A percentile compares a stretch with the other conserved stretches of the same genome.
These are phyloP conservation scores for Phytophthora pluvialis DNA, from an alignment of 352 stramenopile genomes.

Conservation along the genomic window DNA sequence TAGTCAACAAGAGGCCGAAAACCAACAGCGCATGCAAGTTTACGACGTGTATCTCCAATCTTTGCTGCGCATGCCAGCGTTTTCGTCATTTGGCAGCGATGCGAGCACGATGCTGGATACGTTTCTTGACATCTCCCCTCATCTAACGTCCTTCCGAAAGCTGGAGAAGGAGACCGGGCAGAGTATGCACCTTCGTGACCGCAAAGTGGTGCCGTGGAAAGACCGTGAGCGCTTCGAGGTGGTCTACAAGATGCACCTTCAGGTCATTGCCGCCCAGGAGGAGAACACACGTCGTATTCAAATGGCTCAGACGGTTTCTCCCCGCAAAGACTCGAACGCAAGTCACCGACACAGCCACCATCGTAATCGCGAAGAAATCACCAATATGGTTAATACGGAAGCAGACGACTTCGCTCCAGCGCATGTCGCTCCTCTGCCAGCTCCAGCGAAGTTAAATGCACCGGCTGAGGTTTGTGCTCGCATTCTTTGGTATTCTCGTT, in stretches of 20 bases:
- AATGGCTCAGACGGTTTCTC: conserved; percentile 1
- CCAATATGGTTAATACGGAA: conserved; percentile 1
- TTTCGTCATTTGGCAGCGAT: conserved; percentile 69
- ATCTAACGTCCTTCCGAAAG: conserved; percentile 55
- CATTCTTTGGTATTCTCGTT: not conserved
- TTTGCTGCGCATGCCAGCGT: conserved; percentile 51
- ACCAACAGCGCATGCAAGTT: conserved; percentile 40
- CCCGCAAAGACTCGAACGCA: conserved; percentile 10
- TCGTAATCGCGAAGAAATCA: conserved; percentile 14
- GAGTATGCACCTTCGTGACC: conserved; percentile 56
- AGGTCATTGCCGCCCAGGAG: conserved; percentile 40
- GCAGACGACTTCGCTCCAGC: not conserved
- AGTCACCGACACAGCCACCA: conserved; percentile 30
- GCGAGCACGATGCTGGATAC: conserved; percentile 62
- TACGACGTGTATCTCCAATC: conserved; percentile 62
- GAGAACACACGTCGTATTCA: conserved; percentile 15
- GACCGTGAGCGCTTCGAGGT: conserved; percentile 59
- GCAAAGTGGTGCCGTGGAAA: conserved; percentile 58
- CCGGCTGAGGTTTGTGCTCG: conserved; percentile 19
- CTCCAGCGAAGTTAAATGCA: conserved; percentile 18
- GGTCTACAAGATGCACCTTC: conserved; percentile 56
- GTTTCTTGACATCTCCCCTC: conserved; percentile 70
- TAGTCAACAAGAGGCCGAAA: conserved; percentile 40
- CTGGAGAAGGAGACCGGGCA: conserved; percentile 53
- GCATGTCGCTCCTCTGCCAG: conserved; percentile 14